phyloP scores from a whole-genome alignment of 192 early-diverging fungal genomes.

The Rhizoclosmatium sp. region DNA sequence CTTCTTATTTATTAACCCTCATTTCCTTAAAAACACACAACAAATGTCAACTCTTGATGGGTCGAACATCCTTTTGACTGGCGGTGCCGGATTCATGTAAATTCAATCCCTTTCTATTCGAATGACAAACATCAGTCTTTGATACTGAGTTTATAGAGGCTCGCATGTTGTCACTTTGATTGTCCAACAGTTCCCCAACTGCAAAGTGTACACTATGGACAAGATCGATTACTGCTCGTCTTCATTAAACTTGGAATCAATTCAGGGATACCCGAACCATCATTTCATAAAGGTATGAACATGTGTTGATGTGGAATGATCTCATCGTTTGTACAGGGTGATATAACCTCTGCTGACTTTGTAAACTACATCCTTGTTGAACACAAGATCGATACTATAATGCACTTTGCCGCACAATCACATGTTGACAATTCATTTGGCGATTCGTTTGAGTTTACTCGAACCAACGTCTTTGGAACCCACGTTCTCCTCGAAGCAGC shows the following conservation, averaged over 20 bases:
- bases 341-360: constrained; percentile 71
- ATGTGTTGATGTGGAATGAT: background rate
- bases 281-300: constrained; percentile 67
- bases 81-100: constrained; percentile 88
- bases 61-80: constrained; percentile 75
- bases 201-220: constrained; percentile 71
- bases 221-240: constrained; percentile 84
- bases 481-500: constrained; percentile 82
- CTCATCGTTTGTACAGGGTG: constrained; percentile 59
- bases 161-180: constrained; percentile 71
- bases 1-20: no score
- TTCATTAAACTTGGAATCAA: constrained; percentile 58
- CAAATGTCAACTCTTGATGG: background rate
- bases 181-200: constrained; percentile 71
- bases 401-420: constrained; percentile 84
- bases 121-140: background rate
- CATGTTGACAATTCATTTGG: constrained; percentile 88
- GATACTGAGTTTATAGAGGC: constrained; percentile 56
- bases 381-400: constrained; percentile 74
- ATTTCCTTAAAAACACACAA: no score
- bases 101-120: background rate
- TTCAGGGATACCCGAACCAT: constrained; percentile 62
- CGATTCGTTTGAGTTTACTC: constrained; percentile 80
- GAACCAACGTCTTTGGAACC: constrained; percentile 82
- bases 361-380: constrained; percentile 69